These are phyloP conservation scores for Fusarium bulbicola DNA, from an alignment of 2,329 filamentous ascomycete species.

Conservation along the genomic window DNA sequence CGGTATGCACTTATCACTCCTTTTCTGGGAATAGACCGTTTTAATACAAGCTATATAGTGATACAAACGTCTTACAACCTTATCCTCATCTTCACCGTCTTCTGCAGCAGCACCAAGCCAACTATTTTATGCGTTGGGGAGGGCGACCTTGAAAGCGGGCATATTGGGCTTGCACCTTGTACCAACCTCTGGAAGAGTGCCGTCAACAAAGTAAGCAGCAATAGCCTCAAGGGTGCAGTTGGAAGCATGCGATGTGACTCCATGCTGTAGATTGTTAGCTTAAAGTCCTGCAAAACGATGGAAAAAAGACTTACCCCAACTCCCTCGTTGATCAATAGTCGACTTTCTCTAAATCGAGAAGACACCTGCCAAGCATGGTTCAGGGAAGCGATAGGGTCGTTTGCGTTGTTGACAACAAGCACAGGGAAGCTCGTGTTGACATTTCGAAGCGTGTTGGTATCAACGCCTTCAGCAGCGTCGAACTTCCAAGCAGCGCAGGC, in stretches of 20 bases:
- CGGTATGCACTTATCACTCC: neutral
- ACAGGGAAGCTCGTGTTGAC: slow-evolving; percentile 34
- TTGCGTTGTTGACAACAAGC: slow-evolving; percentile 31
- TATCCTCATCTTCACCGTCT: neutral
- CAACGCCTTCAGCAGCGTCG: slow-evolving; percentile 17
- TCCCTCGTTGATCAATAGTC: slow-evolving; percentile 34
- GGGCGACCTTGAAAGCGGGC: slow-evolving; percentile 18
- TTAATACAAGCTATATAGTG: neutral
- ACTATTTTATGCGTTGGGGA: neutral
- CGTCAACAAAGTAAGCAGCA: slow-evolving; percentile 15
- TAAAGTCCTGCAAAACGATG: too few relatives aligned
- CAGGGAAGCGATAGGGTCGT: slow-evolving; percentile 32
- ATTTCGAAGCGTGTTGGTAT: slow-evolving; percentile 21
- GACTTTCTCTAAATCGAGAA: slow-evolving; percentile 25
- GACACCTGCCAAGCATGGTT: slow-evolving; percentile 28
- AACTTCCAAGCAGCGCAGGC: slow-evolving; percentile 28
- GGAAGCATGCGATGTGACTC: slow-evolving; percentile 20
- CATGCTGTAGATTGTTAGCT: slow-evolving; percentile 1
- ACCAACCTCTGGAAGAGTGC: slow-evolving; percentile 8
- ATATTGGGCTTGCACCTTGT: slow-evolving; percentile 17
- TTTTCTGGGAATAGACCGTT: neutral
- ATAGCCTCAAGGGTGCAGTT: slow-evolving; percentile 19
- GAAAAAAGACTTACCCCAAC: slow-evolving; percentile 26
- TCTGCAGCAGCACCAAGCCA: neutral
- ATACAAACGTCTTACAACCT: neutral